Base-by-base conservation (phyloP, 768 basidiomycete species). In the Steccherinum ochraceum region DNA sequence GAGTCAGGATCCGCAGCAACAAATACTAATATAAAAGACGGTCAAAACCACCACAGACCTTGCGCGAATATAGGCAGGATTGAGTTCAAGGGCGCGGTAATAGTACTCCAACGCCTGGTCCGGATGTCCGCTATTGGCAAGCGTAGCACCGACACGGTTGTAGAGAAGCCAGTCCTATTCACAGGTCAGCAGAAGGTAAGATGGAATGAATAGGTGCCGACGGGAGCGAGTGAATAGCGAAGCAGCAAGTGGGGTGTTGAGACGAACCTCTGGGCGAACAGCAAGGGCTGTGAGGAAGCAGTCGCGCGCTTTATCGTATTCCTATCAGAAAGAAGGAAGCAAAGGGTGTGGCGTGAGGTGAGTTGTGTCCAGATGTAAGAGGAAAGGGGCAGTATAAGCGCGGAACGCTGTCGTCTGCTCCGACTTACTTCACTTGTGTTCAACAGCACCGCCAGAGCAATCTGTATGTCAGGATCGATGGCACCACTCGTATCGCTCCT, bases 381-480 rank as follows among this genome's bases (percentile, higher is more conserved):
- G n/a, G n/a, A n/a, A n/a, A n/a, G n/a, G n/a, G n/a, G n/a, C n/a
- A n/a, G n/a, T n/a, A n/a, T 16, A 35, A 7, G 30, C 16, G 30
- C 30, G 30, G 16, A 35, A 35, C 7, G 30, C 7, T 35, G 7
- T 7, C 16, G 16, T 35, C 30, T 35, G 7, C 7, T 35, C 16
- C 25, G 18, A 58, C 49, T 51, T 54, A 90, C 92, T 75, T 96
- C 95, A 52, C 84, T 91, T 7, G 89, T 81, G 66, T 96, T 98
- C 65, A 99, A 77, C 61, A 98, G 63, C 35, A 98, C 87, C 3
- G 93, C 95, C 46, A 99, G 74, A 3, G 93, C 96, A 45, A 98
- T 83, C 69, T 99, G 96, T 24, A 94, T 83, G 65, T 99, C 95
- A 7, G 95, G 85, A 65, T 99, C 96, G 20, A 98, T 77, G 48